Percentiles rank a stretch among this genome's conserved stretches.
phyloP scores from a whole-genome alignment of 768 basidiomycete genomes.

The Mycena metata region DNA sequence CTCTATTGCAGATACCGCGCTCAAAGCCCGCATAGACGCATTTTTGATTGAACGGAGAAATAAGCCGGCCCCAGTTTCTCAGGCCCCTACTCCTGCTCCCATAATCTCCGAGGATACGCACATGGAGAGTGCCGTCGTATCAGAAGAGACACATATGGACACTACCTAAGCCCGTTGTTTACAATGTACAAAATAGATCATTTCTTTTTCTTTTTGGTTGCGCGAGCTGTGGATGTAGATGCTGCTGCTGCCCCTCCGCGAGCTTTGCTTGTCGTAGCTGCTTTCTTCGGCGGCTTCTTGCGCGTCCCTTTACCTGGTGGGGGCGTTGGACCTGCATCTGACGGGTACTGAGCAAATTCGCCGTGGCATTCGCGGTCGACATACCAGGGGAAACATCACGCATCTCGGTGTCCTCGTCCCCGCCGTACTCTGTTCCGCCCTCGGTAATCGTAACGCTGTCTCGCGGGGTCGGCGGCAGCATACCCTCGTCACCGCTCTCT shows the following conservation, averaged over 20 bases:
- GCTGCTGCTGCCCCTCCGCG: slow-evolving; percentile 10
- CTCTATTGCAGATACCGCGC: slow-evolving; percentile 65
- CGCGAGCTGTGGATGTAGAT: slow-evolving; percentile 14
- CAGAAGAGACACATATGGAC: slow-evolving; percentile 27
- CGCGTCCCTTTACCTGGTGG: slow-evolving; percentile 16
- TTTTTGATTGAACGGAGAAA: slow-evolving; percentile 74
- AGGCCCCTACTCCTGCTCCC: not conserved
- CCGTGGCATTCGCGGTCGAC: slow-evolving; percentile 34
- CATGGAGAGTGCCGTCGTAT: not conserved
- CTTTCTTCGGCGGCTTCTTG: slow-evolving; percentile 30
- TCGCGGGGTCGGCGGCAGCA: slow-evolving; percentile 66
- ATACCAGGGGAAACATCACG: slow-evolving; percentile 71
- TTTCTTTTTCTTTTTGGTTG: slow-evolving; percentile 36
- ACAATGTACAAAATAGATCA: slow-evolving; percentile 24
- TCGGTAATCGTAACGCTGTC: slow-evolving; percentile 83
- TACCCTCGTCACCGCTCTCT: slow-evolving; percentile 83
- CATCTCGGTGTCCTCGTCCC: slow-evolving; percentile 73
- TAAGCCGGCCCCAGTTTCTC: slow-evolving; percentile 38
- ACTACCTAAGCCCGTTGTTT: slow-evolving; percentile 10
- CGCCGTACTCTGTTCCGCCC: slow-evolving; percentile 73
- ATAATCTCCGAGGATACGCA: not conserved
- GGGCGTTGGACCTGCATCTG: slow-evolving; percentile 20
- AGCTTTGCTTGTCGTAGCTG: not conserved
- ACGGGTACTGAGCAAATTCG: no score
- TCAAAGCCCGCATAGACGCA: slow-evolving; percentile 81